Evolutionary conservation across 306 rosid species (phyloP).

Genomic region (Alnus rubra): DNA sequence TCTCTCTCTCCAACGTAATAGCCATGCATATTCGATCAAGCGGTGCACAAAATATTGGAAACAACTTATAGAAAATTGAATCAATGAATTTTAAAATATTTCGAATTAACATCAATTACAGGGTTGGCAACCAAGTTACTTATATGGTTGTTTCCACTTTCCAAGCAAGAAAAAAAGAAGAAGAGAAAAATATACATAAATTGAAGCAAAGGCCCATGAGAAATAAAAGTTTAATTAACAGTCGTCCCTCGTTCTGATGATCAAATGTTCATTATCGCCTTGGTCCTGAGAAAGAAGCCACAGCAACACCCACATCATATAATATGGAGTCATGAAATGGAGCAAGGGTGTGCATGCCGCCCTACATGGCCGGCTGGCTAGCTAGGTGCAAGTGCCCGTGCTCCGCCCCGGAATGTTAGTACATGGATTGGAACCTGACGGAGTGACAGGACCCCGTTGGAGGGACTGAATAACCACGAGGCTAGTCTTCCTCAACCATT

Average conservation of each 20-base stretch:
- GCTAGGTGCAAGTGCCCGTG: slow-evolving; percentile 11
- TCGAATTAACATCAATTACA: not conserved
- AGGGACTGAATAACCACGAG: slow-evolving; percentile 23
- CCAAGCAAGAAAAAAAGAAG: not conserved
- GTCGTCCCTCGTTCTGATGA: not conserved
- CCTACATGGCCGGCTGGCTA: slow-evolving; percentile 1
- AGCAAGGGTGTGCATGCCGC: not conserved
- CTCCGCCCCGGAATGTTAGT: slow-evolving; percentile 25
- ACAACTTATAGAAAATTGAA: not conserved
- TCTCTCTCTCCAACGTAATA: no score
- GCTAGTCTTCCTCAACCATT: slow-evolving; percentile 23
- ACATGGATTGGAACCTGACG: slow-evolving; percentile 26
- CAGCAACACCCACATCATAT: not conserved
- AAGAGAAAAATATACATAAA: not conserved
- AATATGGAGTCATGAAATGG: not conserved
- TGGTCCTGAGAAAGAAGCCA: not conserved
- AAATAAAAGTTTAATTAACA: not conserved
- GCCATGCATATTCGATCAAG: no score
- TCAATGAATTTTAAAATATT: not conserved
- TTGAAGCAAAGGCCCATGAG: not conserved
- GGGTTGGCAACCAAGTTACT: not conserved
- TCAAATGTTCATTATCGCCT: not conserved
- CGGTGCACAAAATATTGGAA: not conserved
- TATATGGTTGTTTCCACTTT: not conserved
- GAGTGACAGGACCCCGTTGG: not conserved